phyloP scores from a whole-genome alignment of 148 eudicot species.

The Linanthus parryae region DNA sequence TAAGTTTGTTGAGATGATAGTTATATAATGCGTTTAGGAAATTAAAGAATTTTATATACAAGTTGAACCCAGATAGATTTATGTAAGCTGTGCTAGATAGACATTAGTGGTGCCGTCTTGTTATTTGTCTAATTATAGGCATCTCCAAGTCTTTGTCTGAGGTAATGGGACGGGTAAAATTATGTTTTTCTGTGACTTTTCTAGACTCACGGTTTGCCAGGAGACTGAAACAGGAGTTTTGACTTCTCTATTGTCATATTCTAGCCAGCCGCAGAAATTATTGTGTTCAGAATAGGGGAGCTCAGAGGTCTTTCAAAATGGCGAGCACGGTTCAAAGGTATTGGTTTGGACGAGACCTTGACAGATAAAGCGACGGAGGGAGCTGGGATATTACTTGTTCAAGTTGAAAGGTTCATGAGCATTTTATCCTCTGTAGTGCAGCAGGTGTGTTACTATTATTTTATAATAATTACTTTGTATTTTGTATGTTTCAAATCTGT shows the following conservation, averaged over 20 bases:
- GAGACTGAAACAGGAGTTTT: neutral
- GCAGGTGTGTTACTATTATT: conserved; percentile 42
- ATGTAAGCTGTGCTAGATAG: no score
- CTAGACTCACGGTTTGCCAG: no score
- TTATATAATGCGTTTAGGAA: no score
- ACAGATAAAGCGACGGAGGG: conserved; percentile 74
- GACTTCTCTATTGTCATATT: conserved; percentile 3
- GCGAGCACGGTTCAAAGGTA: conserved; percentile 80
- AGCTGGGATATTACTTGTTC: conserved; percentile 83
- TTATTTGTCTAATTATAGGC: no score
- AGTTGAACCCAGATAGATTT: no score
- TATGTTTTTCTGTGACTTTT: no score
- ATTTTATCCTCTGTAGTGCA: conserved; percentile 79
- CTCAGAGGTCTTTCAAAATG: conserved; percentile 94
- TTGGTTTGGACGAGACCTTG: conserved; percentile 79
- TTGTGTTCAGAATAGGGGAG: conserved; percentile 92
- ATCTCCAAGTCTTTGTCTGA: no score
- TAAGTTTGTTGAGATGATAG: no score
- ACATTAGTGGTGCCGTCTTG: no score
- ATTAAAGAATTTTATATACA: no score
- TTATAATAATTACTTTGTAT: no score
- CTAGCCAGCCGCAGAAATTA: conserved; percentile 97
- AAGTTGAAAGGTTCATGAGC: conserved; percentile 70
- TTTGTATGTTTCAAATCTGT: neutral
- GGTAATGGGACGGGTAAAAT: no score